Base-by-base conservation (phyloP, 2,329 filamentous ascomycete species). In the Cordyceps militaris region DNA sequence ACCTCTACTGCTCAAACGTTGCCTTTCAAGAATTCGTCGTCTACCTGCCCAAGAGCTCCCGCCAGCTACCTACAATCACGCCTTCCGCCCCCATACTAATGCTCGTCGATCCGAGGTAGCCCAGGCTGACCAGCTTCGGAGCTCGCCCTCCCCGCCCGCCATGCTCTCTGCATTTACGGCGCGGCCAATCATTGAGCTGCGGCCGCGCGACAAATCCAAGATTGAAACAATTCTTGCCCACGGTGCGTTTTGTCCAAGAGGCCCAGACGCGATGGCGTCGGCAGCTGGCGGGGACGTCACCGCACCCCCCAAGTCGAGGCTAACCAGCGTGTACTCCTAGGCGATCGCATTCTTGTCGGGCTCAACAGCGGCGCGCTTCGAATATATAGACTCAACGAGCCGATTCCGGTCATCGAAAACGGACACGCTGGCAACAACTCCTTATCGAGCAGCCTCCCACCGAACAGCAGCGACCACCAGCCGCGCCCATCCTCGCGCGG, bases 151-250 rank as follows among this genome's bases (percentile, higher is more conserved):
- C n/a, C 40, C 30, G 47, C 47, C 68, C 71, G 79, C 78, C 74
- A 97, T 97, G 94, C 87, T 99, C 75, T 95, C 93, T 75, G 94
- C 94, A 70, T 99, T 99, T 76, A 96, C 89, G 66, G 92, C 94
- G 77, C 89, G 90, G 69, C 89, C 92, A 63, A 93, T 99, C 72
- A 89, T 97, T 80, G 94, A 99, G 88, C 88, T 99, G 68, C 92
- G 89, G 77, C 86, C 86, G 73, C 87, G 90, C 73, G 93, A 97
- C 83, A 97, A 95, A 79, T 95, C 90, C 64, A 94, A 88, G 79
- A 96, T 99, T 74, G 94, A 99, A 76, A 94, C 90, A 51, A 90
- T 99, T 64, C 81, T 97, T 49, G 90, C 93, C 61, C 90, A 96
- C 74, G 91, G 88, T 90, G 79, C 59, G 73, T 61, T n/a, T n/a